Evolutionary conservation across 2,329 filamentous ascomycete species (phyloP), one percentile per base, ranked within the genome.

Genomic region (Lachnellula hyalina): DNA sequence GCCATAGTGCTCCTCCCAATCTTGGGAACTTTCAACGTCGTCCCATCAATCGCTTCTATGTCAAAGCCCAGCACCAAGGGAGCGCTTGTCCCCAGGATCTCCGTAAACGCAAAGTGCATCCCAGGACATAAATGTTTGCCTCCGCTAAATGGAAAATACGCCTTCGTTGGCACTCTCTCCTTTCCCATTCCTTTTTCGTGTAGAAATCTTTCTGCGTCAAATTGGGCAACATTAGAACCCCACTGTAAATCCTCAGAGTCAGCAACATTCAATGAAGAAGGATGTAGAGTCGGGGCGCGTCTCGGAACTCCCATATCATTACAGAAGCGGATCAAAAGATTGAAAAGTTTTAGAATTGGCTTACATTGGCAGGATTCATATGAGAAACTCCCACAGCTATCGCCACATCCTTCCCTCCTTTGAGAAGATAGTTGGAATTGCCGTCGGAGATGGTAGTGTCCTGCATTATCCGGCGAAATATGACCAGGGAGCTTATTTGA

Each of bases 301-400:
- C 28, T 32, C 28, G 28, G 9, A 32, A 12, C 9, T 32, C 9
- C 28, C 9, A 12, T 32, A 32, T 32, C 28, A 32, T 32, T 12
- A 32, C 9, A 32, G 9, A 32, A 32, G 28, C 28, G 28, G 2
- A 32, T 11, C 28, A 32, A 12, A 32, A 12, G 9, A 12, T 32
- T 12, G 28, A 32, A 32, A 32, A 9, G 4, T 32, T 9, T 4
- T 32, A 9, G 28, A 32, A 11, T 12, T 9, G 9, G 38, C 38
- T 41, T 19, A 44, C 41, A 44, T 75, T 68, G 1, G 63, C 60
- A 8, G 58, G 42, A 32, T 74, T 68, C 3, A 66, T 58, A 55
- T 79, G 75, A 23, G 76, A 67, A 3, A 75, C 69, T 14, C 71
- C 70, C 23, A 73, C 71, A 1, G 72, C 69, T 41, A 78, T 72